A percentile compares a stretch with the other conserved stretches of the same genome.
Conservation (phyloP, 495 filamentous ascomycete genomes). For the Penicillium daleae region DNA sequence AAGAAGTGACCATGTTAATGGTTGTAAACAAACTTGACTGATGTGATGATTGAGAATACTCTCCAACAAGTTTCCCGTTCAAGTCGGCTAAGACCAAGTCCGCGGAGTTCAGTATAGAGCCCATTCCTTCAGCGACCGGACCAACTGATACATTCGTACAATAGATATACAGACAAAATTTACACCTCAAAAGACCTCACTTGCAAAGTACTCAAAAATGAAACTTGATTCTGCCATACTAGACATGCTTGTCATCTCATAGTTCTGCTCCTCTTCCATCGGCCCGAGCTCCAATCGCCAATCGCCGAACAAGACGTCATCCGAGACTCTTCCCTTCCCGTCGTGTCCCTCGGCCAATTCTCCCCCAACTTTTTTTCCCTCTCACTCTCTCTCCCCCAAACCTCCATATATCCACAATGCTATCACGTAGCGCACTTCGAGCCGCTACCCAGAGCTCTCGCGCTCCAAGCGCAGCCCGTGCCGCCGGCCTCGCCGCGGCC, state of each 20-base stretch:
- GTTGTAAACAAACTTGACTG: no score
- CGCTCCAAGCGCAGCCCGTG: constrained; percentile 17
- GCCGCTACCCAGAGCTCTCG: constrained; percentile 26
- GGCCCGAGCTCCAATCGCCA: constrained; percentile 28
- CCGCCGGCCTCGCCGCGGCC: constrained; percentile 19
- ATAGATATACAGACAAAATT: neutral
- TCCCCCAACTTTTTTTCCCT: neutral
- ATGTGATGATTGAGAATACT: neutral
- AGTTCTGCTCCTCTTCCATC: constrained; percentile 20
- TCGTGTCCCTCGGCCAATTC: neutral
- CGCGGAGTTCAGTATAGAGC: neutral
- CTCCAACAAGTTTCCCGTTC: neutral
- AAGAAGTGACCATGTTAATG: no score
- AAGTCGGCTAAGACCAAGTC: neutral
- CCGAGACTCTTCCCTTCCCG: constrained; percentile 13
- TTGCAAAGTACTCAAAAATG: neutral
- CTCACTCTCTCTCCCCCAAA: neutral
- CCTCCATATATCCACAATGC: constrained; percentile 31
- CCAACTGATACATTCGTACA: neutral
- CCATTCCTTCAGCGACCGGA: neutral
- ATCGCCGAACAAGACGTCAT: constrained; percentile 36
- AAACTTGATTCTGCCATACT: neutral
- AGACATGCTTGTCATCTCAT: neutral
- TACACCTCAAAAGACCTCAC: neutral
- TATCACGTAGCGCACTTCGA: constrained; percentile 36